Evolutionary conservation across 1,284 basidiomycete species (phyloP).

Genomic region (Leccinum variabile): DNA sequence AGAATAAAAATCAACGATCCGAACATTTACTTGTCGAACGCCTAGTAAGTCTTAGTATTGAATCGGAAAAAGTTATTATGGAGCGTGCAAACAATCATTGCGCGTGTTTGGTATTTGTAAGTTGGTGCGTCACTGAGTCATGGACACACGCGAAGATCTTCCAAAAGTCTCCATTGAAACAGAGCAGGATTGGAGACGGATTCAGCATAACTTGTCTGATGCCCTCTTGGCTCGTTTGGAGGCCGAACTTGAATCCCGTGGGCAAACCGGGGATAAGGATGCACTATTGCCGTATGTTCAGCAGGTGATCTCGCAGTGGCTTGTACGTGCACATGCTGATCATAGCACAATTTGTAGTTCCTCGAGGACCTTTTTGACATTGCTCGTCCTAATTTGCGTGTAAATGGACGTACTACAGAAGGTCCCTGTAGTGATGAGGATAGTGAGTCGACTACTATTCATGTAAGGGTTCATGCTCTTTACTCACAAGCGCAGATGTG

Average conservation of each 20-base stretch:
- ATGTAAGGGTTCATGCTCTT: not conserved
- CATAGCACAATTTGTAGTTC: slow-evolving; percentile 43
- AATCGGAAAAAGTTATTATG: too few relatives aligned
- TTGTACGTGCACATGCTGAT: slow-evolving; percentile 6
- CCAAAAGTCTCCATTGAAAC: slow-evolving; percentile 64
- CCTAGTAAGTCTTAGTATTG: too few relatives aligned
- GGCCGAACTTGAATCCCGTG: slow-evolving; percentile 38
- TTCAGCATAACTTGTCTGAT: slow-evolving; percentile 50
- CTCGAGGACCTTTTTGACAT: slow-evolving; percentile 61
- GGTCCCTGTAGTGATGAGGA: slow-evolving; percentile 44
- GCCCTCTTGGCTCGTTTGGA: slow-evolving; percentile 48
- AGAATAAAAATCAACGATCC: too few relatives aligned
- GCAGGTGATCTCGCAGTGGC: slow-evolving; percentile 39
- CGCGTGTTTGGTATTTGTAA: not conserved
- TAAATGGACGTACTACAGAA: slow-evolving; percentile 79
- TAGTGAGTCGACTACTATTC: slow-evolving; percentile 38
- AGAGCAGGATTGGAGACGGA: slow-evolving; percentile 59
- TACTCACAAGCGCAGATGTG: slow-evolving; percentile 46
- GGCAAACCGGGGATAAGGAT: slow-evolving; percentile 42
- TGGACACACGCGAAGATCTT: slow-evolving; percentile 53
- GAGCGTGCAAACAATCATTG: slow-evolving; percentile 17
- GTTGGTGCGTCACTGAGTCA: slow-evolving; percentile 8
- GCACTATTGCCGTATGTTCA: slow-evolving; percentile 48
- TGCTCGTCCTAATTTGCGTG: slow-evolving; percentile 68
- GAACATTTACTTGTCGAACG: too few relatives aligned